Conservation (phyloP, 1,284 basidiomycete genomes). For the Puccinia polysora region DNA sequence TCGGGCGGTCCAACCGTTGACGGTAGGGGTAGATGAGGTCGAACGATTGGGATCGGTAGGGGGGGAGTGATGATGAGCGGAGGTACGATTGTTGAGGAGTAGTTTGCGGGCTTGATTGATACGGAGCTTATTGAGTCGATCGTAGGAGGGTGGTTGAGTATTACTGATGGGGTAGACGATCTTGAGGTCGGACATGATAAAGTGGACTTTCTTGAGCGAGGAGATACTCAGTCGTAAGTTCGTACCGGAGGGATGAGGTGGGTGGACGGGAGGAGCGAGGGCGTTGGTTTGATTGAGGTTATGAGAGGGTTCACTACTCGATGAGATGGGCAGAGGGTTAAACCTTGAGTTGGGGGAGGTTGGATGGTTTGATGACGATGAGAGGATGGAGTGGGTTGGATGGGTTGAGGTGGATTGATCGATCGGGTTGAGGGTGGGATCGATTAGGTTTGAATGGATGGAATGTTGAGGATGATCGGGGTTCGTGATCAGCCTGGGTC, state of each 20-base stretch:
- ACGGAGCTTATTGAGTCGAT: constrained; percentile 79
- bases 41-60: constrained; percentile 56
- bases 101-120: constrained; percentile 66
- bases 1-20: constrained; percentile 74
- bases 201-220: constrained; percentile 49
- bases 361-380: constrained; percentile 1
- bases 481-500: no score
- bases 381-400: not conserved
- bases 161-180: constrained; percentile 51
- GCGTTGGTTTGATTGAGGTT: constrained; percentile 15
- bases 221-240: constrained; percentile 45
- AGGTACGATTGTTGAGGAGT: constrained; percentile 75
- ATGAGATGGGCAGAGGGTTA: not conserved
- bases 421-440: not conserved
- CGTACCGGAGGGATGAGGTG: not conserved
- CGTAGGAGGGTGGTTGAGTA: constrained; percentile 42
- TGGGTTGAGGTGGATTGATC: not conserved
- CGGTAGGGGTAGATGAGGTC: constrained; percentile 50
- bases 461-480: not conserved
- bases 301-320: constrained; percentile 26
- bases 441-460: not conserved
- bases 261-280: constrained; percentile 6
- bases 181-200: constrained; percentile 50
- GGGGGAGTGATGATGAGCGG: constrained; percentile 67
- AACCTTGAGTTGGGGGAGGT: constrained; percentile 8